phyloP scores from a whole-genome alignment of 1,284 basidiomycete genomes.

The Pseudozyma thailandica region DNA sequence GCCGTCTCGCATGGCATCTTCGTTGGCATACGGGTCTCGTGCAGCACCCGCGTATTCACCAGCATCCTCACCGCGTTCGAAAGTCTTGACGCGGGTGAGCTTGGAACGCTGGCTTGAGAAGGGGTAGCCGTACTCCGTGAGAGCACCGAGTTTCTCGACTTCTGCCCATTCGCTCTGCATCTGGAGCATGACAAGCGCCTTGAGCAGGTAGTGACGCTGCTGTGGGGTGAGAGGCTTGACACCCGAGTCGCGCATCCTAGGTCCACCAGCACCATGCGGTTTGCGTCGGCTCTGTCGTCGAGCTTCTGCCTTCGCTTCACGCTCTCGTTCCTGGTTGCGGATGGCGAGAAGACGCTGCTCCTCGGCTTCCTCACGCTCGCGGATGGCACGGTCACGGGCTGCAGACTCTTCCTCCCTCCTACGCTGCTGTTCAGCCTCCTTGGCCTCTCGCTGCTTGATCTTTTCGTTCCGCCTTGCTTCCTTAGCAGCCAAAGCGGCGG shows the following conservation, averaged over 20 bases:
- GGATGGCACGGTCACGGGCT: constrained; percentile 37
- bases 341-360: constrained; percentile 34
- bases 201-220: constrained; percentile 65
- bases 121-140: constrained; percentile 64
- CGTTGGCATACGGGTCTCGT: constrained; percentile 56
- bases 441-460: constrained; percentile 33
- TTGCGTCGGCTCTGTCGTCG: constrained; percentile 36
- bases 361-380: constrained; percentile 44
- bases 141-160: constrained; percentile 58
- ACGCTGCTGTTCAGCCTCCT: constrained; percentile 33
- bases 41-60: constrained; percentile 52
- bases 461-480: constrained; percentile 45
- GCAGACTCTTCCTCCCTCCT: constrained; percentile 40
- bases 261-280: constrained; percentile 30
- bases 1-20: constrained; percentile 49
- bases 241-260: constrained; percentile 23
- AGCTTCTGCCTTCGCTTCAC: constrained; percentile 38
- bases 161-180: constrained; percentile 62
- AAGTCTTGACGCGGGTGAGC: constrained; percentile 54
- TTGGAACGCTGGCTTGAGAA: constrained; percentile 54
- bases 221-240: constrained; percentile 53
- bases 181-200: constrained; percentile 63
- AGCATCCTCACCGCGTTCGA: constrained; percentile 42
- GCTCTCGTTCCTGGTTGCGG: constrained; percentile 33
- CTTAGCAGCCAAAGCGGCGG: constrained; percentile 44